Evolutionary conservation across 139 green algal genomes (phyloP).

Genomic region (Nannochloris sp.): DNA sequence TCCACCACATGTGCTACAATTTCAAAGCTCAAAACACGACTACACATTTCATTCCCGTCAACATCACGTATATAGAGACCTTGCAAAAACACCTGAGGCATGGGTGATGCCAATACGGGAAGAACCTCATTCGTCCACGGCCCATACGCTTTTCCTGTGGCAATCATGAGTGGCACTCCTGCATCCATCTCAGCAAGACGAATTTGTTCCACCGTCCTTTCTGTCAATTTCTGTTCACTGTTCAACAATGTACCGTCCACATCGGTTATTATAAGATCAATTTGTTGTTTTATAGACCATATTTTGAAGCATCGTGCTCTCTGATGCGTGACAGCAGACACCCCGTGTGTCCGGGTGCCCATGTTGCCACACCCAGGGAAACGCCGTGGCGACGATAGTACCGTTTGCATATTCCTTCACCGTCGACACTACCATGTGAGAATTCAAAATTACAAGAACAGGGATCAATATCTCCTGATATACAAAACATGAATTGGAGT

Average conservation of each 20-base stretch:
- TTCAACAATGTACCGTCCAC: constrained; percentile 78
- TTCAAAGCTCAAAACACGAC: constrained; percentile 28
- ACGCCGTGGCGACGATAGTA: too few species aligned
- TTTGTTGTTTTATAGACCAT: neutral
- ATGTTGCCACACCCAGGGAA: too few species aligned
- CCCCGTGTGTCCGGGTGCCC: too few species aligned
- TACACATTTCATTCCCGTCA: constrained; percentile 40
- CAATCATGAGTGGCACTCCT: constrained; percentile 64
- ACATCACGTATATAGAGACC: constrained; percentile 51
- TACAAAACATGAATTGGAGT: too few species aligned
- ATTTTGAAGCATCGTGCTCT: neutral
- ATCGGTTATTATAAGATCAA: constrained; percentile 59
- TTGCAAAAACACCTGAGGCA: constrained; percentile 33
- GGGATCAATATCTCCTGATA: too few species aligned
- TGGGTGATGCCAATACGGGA: constrained; percentile 9
- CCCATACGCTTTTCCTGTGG: constrained; percentile 69
- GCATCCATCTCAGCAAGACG: constrained; percentile 27
- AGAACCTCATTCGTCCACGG: constrained; percentile 50
- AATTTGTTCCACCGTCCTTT: constrained; percentile 34
- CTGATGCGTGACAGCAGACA: too few species aligned
- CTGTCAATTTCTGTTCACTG: constrained; percentile 46
- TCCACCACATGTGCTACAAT: constrained; percentile 41
- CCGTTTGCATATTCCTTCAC: too few species aligned
- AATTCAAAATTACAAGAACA: too few species aligned
- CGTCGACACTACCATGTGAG: too few species aligned